Conservation (phyloP, 2,329 filamentous ascomycete genomes). For the Aspergillus chevalieri region DNA sequence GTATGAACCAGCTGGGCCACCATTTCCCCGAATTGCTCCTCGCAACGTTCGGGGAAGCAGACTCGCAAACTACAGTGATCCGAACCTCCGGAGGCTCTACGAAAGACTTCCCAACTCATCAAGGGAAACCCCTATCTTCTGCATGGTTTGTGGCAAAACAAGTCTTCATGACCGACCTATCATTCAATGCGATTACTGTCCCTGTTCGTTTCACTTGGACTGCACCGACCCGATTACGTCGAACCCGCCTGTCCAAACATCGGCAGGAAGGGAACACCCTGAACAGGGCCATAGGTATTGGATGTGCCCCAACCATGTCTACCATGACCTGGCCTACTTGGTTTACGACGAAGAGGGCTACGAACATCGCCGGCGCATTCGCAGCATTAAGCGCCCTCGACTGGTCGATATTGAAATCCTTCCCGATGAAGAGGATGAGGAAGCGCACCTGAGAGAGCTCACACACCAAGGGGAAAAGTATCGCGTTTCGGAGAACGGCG, state of each 20-base stretch:
- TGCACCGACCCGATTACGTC: constrained; percentile 81
- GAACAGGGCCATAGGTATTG: constrained; percentile 62
- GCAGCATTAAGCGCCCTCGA: constrained; percentile 40
- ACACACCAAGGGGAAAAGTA: constrained; percentile 30
- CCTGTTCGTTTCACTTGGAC: constrained; percentile 82
- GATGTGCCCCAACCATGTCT: constrained; percentile 82
- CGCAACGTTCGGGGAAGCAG: constrained; percentile 15
- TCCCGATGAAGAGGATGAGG: constrained; percentile 52
- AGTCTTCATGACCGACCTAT: constrained; percentile 63
- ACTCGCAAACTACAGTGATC: constrained; percentile 22
- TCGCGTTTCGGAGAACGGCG: constrained; percentile 57
- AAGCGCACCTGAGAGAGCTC: constrained; percentile 47
- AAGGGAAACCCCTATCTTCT: constrained; percentile 59
- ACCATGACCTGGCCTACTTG: constrained; percentile 56
- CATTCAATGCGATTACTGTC: constrained; percentile 79
- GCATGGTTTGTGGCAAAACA: constrained; percentile 65
- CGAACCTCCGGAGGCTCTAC: constrained; percentile 44
- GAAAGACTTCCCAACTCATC: constrained; percentile 48
- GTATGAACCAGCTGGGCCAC: constrained; percentile 62
- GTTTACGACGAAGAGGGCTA: constrained; percentile 51
- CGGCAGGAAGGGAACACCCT: constrained; percentile 25
- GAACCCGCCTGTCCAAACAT: constrained; percentile 58
- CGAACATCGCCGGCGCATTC: constrained; percentile 30
- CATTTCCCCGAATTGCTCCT: constrained; percentile 21
- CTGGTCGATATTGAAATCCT: constrained; percentile 64